phyloP scores from a whole-genome alignment of 192 early-diverging fungal species.

The Dissophora globulifera region DNA sequence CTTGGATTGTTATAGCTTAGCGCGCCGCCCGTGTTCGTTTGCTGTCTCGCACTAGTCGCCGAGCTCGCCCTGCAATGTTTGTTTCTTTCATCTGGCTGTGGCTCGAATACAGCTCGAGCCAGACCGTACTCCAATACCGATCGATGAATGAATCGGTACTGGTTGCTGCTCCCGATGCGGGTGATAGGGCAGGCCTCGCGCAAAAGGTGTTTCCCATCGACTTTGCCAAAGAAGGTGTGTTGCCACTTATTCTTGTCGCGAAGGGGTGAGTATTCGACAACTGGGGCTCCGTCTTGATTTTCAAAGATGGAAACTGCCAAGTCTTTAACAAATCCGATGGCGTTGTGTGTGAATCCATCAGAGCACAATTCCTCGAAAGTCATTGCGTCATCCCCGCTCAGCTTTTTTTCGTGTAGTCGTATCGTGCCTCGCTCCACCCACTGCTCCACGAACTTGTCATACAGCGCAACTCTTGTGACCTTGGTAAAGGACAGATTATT shows the following conservation, averaged over 20 bases:
- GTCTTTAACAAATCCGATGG: conserved; percentile 16
- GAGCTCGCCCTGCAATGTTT: too few species aligned
- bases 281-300: conserved; percentile 16
- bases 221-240: background rate
- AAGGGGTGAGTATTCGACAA: background rate
- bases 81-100: background rate
- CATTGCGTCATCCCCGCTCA: background rate
- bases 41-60: too few species aligned
- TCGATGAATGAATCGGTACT: conserved; percentile 11
- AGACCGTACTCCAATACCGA: conserved; percentile 13
- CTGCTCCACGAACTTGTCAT: conserved; percentile 9
- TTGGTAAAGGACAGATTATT: too few species aligned
- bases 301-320: conserved; percentile 19
- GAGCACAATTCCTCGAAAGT: background rate
- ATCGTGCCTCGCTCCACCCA: background rate
- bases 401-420: background rate
- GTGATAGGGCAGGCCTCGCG: conserved; percentile 4
- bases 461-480: conserved; percentile 11
- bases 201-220: conserved; percentile 8
- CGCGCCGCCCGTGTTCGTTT: too few species aligned
- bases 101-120: conserved; percentile 11
- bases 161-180: conserved; percentile 5
- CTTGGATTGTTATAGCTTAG: too few species aligned
- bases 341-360: conserved; percentile 18
- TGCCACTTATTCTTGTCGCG: conserved; percentile 8